Base-by-base conservation (phyloP, 495 filamentous ascomycete genomes). In the Penicillium bialowiezense region DNA sequence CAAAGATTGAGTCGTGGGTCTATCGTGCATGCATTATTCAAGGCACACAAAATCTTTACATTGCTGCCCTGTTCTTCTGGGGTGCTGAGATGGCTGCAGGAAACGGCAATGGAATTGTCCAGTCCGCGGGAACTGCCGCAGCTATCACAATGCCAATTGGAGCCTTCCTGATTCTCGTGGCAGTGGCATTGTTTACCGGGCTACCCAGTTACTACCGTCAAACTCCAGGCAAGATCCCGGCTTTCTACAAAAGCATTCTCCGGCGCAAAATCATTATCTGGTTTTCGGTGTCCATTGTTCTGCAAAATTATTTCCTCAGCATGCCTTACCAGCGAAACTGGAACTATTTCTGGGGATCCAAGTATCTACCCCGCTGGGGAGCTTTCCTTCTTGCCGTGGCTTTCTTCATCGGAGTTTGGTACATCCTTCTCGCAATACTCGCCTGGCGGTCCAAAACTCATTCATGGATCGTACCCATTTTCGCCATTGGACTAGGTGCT, bases 171-270 rank as follows among this genome's bases (percentile, higher is more conserved):
- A 75, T 67, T 62, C 54, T 29, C 3, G 49, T 76, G 15, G 73
- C 70, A 32, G 46, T 71, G 15, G 46, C 75, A n/a, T 33, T 76
- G 7, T 56, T 63, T 41, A 64, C 73, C 31, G 73, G 73, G 21
- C 57, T 76, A 20, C 73, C 73, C 12, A 72, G 71, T 38, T 76
- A 75, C 50, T 76, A 76, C 52, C 73, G 80, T 42, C 83, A 85
- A 53, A 68, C 74, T 6, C 86, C 86, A 1, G 86, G 85, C 53
- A 78, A 78, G 32, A 78, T 89, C 0, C 86, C 86, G 0, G 73
- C 73, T 1, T 76, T 76, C 67, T 76, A 76, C 52, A 59, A 67
- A 50, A 72, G 71, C 3, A 56, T 76, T 12, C 67, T 68, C 50
- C 58, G 72, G 0, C 56, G 72, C 40, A 74, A 74, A 57, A 74